These are phyloP conservation scores for Paxillus ammoniavirescens DNA, from an alignment of 768 basidiomycete genomes.

Conservation along the genomic window DNA sequence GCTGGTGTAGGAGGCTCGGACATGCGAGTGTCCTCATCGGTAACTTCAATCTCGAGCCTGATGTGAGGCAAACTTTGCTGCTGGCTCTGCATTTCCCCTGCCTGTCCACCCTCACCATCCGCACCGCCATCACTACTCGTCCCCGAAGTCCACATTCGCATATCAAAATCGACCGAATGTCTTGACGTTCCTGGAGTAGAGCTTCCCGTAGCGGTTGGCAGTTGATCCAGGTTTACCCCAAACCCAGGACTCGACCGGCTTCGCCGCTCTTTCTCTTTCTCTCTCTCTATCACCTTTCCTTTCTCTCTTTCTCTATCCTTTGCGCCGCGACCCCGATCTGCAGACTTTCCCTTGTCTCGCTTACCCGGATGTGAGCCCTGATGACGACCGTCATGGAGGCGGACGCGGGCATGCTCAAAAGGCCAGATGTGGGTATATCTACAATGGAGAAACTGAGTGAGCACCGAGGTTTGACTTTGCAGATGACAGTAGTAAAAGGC, in stretches of 20 bases:
- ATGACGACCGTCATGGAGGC: constrained; percentile 46
- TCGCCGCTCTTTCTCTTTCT: not conserved
- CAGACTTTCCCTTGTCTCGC: constrained; percentile 18
- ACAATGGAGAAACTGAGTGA: constrained; percentile 4
- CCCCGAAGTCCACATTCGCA: not conserved
- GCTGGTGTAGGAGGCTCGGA: constrained; percentile 22
- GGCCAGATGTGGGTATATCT: constrained; percentile 98
- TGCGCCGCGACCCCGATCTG: constrained; percentile 14
- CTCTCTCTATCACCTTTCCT: not conserved
- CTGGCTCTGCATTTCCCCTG: not conserved
- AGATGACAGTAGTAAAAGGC: not conserved
- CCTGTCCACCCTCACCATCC: not conserved
- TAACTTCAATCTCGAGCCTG: constrained; percentile 21
- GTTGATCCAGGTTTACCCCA: constrained; percentile 1
- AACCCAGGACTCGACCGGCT: constrained; percentile 21
- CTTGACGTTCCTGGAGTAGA: constrained; percentile 1
- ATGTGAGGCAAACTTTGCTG: constrained; percentile 15
- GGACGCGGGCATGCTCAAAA: constrained; percentile 91
- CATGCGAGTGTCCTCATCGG: constrained; percentile 19
- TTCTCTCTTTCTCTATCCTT: constrained; percentile 9
- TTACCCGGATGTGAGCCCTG: constrained; percentile 28
- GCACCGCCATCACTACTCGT: not conserved
- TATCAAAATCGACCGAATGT: constrained; percentile 9
- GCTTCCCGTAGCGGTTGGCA: not conserved
- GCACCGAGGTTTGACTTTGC: not conserved